Evolutionary conservation across 192 early-diverging fungal species (phyloP).

Genomic region (Linnemannia zychae): DNA sequence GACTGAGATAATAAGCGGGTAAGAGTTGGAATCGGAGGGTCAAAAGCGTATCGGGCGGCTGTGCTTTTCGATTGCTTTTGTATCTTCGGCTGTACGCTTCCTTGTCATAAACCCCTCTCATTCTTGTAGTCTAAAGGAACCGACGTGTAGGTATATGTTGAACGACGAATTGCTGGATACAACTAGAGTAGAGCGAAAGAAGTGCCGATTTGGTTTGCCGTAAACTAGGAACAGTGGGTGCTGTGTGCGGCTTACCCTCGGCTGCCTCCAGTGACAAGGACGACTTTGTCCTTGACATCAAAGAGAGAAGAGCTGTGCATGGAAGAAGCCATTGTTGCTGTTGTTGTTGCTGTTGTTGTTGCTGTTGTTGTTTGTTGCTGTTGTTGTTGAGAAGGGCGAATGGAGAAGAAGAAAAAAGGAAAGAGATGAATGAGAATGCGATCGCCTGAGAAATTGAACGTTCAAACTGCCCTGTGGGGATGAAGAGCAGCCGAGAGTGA

Average conservation of each 20-base stretch:
- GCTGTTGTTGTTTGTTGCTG: neutral
- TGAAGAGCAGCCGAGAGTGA: slow-evolving; percentile 9
- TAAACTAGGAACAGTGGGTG: neutral
- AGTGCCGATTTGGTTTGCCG: neutral
- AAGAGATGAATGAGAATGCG: slow-evolving; percentile 2
- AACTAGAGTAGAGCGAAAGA: no score
- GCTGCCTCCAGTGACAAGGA: slow-evolving; percentile 85
- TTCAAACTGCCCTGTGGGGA: no score
- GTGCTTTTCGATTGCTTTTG: neutral
- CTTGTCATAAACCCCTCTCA: no score
- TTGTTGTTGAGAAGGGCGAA: neutral
- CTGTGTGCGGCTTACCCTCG: slow-evolving; percentile 51
- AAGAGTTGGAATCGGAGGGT: neutral
- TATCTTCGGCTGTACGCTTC: no score
- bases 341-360: neutral
- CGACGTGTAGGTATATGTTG: no score
- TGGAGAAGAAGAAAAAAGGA: neutral
- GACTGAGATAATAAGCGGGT: slow-evolving; percentile 4
- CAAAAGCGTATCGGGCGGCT: neutral
- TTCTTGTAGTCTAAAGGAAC: no score
- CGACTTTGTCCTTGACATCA: slow-evolving; percentile 83
- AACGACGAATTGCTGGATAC: no score
- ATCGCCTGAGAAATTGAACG: neutral
- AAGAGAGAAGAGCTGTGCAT: slow-evolving; percentile 73
- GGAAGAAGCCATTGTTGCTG: slow-evolving; percentile 34